Evolutionary conservation across 352 stramenopile species (phyloP).

Genomic region (Chrysophaeum taylorii): DNA sequence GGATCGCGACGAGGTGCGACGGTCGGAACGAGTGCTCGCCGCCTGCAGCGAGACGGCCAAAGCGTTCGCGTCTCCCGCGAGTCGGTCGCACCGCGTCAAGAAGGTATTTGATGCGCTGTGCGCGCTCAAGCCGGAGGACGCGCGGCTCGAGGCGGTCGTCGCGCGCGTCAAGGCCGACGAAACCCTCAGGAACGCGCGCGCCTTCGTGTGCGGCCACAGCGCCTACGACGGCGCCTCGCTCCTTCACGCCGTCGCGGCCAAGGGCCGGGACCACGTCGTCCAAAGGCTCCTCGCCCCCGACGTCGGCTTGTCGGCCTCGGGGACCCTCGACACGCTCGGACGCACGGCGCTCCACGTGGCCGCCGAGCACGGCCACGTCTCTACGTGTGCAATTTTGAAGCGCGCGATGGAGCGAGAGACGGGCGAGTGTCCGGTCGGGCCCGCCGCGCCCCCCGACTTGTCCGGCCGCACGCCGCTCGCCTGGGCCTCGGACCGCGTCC

Average conservation of each 20-base stretch:
- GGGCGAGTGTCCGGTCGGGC: slow-evolving; percentile 22
- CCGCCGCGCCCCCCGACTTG: slow-evolving; percentile 40
- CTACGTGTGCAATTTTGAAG: slow-evolving; percentile 30
- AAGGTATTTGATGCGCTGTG: slow-evolving; percentile 29
- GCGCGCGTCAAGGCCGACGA: slow-evolving; percentile 26
- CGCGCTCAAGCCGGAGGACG: slow-evolving; percentile 20
- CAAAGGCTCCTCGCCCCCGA: slow-evolving; percentile 21
- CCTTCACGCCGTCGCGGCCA: slow-evolving; percentile 36
- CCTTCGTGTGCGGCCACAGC: slow-evolving; percentile 26
- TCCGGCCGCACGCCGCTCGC: slow-evolving; percentile 45
- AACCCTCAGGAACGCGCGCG: slow-evolving; percentile 24
- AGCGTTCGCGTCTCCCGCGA: slow-evolving; percentile 18
- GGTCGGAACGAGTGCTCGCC: slow-evolving; percentile 17
- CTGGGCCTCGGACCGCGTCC: slow-evolving; percentile 33
- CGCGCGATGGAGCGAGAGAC: slow-evolving; percentile 2
- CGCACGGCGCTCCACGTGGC: slow-evolving; percentile 51
- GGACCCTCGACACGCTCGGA: slow-evolving; percentile 37
- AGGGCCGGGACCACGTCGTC: slow-evolving; percentile 31
- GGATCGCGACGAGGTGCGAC: too few species aligned
- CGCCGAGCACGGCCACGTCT: slow-evolving; percentile 35
- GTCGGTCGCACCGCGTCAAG: slow-evolving; percentile 18
- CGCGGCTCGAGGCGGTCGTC: slow-evolving; percentile 20
- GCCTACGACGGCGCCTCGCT: slow-evolving; percentile 42
- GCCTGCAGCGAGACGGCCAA: slow-evolving; percentile 25
- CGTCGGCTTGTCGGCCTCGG: slow-evolving; percentile 15